phyloP scores from a whole-genome alignment of 116 monocot species.

The Phalaenopsis hybrid region DNA sequence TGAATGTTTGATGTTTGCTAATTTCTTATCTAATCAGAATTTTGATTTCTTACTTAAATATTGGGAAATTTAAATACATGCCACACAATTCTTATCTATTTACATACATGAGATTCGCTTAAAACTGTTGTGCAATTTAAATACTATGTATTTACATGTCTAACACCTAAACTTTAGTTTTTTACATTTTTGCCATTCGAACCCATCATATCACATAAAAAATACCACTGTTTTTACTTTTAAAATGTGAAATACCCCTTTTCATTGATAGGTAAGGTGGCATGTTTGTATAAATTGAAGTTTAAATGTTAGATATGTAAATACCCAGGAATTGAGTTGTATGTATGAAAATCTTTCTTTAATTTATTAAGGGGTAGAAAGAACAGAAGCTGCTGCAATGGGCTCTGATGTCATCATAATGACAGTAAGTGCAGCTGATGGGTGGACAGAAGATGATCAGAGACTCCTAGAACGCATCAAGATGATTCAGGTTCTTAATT shows the following conservation, averaged over 20 bases:
- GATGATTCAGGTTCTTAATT: slow-evolving; percentile 24
- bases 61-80: too few relatives aligned
- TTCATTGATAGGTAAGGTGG: too few relatives aligned
- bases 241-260: too few relatives aligned
- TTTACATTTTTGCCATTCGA: too few relatives aligned
- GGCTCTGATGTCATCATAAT: slow-evolving; percentile 87
- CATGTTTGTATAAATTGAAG: too few relatives aligned
- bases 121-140: not conserved
- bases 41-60: not conserved
- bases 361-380: slow-evolving; percentile 55
- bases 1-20: not conserved
- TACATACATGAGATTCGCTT: not conserved
- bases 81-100: too few relatives aligned
- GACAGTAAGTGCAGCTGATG: slow-evolving; percentile 79
- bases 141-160: not conserved
- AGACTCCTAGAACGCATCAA: slow-evolving; percentile 61
- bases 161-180: too few relatives aligned
- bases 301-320: too few relatives aligned
- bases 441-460: slow-evolving; percentile 83
- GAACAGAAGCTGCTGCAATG: slow-evolving; percentile 86
- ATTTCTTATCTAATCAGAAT: not conserved
- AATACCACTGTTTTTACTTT: too few relatives aligned
- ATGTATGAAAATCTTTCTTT: too few relatives aligned
- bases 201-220: too few relatives aligned
- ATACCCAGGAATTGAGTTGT: too few relatives aligned